Evolutionary conservation across 2,329 filamentous ascomycete genomes (phyloP), one percentile per base, ranked within the genome.

Genomic region (Capronia coronata): DNA sequence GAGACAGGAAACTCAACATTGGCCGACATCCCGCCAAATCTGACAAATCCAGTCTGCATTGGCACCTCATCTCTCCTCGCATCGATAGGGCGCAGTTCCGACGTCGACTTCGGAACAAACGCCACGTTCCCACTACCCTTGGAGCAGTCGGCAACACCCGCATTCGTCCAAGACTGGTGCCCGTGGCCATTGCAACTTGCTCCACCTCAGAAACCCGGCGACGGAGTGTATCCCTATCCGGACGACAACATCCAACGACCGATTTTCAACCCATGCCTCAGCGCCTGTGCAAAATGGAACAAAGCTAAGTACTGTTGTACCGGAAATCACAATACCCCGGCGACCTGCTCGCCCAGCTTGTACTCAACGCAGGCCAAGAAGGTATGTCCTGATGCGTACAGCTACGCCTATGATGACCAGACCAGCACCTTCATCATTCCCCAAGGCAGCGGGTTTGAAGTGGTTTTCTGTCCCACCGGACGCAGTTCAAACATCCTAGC

Each of bases 321-420:
- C 13, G 86, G 85, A 38, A 66, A 76, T 10, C 85, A 84, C 67
- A 74, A 83, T 61, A 75, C 76, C 32, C 76, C 84, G 2, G 71
- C 75, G 19, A 72, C 73, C 42, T 93, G 87, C 70, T 71, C 74
- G 51, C 81, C 84, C 2, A 81, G 81, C 43, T 68, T 77, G 34
- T 93, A 90, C 69, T 82, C 82, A 57, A 77, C 72, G 51, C 73
- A 74, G 9, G 84, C 86, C 46, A 93, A 94, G 71, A 70, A 68
- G 2, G 76, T 91, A 10, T 94, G 87, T 63, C 87, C 87, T 1
- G 87, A 94, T 67, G 87, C 87, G 2, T 94, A 93, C 68, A 87
- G 83, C 62, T 94, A 79, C 64, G 73, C 77, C n/a, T 78, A 76
- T 55, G 76, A 80, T 58, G 77, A 80, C 56, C 71, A 76, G 57